phyloP scores from a whole-genome alignment of 2,329 filamentous ascomycete species.

The Aspergillus quadricinctus region DNA sequence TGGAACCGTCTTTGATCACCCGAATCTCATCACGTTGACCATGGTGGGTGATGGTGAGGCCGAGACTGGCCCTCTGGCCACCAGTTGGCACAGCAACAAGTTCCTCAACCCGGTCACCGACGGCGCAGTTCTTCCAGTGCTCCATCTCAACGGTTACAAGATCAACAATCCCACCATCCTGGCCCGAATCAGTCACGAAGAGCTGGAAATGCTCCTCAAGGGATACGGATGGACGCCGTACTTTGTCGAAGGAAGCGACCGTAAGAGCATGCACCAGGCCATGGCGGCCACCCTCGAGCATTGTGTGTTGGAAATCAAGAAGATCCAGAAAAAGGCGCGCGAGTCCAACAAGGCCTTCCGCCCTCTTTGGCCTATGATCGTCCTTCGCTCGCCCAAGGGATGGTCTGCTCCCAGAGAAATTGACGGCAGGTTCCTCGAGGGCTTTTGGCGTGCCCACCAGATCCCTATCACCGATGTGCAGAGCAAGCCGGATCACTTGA shows the following conservation, averaged over 20 bases:
- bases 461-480: constrained; percentile 69
- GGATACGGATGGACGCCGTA: constrained; percentile 78
- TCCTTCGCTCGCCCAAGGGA: constrained; percentile 73
- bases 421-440: constrained; percentile 65
- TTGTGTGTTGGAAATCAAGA: constrained; percentile 65
- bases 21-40: constrained; percentile 67
- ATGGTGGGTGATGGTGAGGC: constrained; percentile 78
- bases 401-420: constrained; percentile 73
- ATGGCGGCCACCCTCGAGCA: constrained; percentile 74
- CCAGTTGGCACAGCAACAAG: constrained; percentile 78
- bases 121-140: constrained; percentile 70
- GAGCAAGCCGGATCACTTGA: constrained; percentile 61
- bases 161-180: constrained; percentile 76
- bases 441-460: constrained; percentile 77
- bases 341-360: constrained; percentile 65
- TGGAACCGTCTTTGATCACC: constrained; percentile 70
- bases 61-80: constrained; percentile 75
- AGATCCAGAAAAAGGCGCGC: constrained; percentile 67
- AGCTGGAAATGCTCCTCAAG: constrained; percentile 63
- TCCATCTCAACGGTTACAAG: constrained; percentile 81
- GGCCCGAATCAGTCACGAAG: constrained; percentile 68
- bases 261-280: constrained; percentile 73
- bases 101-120: constrained; percentile 76
- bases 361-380: constrained; percentile 73
- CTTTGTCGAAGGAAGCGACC: constrained; percentile 72